phyloP scores from a whole-genome alignment of 1,139 yeast species.

The Geotrichum carabidarum region DNA sequence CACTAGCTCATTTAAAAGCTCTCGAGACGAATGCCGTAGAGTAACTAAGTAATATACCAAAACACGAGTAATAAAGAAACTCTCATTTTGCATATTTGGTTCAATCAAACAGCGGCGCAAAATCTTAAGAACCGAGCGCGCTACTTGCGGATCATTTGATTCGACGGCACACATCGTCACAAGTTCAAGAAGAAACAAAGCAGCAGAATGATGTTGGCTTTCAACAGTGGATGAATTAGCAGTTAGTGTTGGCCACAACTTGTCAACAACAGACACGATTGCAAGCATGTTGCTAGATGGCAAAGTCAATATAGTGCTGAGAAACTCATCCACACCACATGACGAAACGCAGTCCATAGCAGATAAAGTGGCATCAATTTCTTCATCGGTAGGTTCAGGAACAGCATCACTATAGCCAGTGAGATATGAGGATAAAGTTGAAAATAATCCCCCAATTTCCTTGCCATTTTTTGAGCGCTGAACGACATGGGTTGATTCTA shows the following conservation, averaged over 20 bases:
- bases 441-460: slow-evolving; percentile 63
- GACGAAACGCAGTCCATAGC: slow-evolving; percentile 77
- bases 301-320: slow-evolving; percentile 32
- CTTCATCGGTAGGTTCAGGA: slow-evolving; percentile 88
- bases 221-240: slow-evolving; percentile 23
- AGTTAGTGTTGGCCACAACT: slow-evolving; percentile 28
- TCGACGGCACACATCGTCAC: slow-evolving; percentile 24
- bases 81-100: slow-evolving; percentile 26
- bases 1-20: slow-evolving; percentile 31
- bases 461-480: slow-evolving; percentile 57
- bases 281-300: slow-evolving; percentile 2
- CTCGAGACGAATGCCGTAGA: slow-evolving; percentile 44
- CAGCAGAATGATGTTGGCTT: slow-evolving; percentile 20
- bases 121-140: slow-evolving; percentile 29
- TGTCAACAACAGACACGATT: slow-evolving; percentile 23
- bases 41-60: slow-evolving; percentile 26
- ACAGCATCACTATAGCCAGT: slow-evolving; percentile 85
- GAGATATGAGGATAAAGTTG: slow-evolving; percentile 85
- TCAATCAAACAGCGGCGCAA: slow-evolving; percentile 26
- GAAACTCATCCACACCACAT: slow-evolving; percentile 51
- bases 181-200: slow-evolving; percentile 27
- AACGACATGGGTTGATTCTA: slow-evolving; percentile 60
- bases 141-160: slow-evolving; percentile 11
- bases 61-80: slow-evolving; percentile 33
- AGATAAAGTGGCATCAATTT: slow-evolving; percentile 75